These are phyloP conservation scores for Wickerhamiella alocasiicola DNA, from an alignment of 805 yeast species.

Conservation along the genomic window DNA sequence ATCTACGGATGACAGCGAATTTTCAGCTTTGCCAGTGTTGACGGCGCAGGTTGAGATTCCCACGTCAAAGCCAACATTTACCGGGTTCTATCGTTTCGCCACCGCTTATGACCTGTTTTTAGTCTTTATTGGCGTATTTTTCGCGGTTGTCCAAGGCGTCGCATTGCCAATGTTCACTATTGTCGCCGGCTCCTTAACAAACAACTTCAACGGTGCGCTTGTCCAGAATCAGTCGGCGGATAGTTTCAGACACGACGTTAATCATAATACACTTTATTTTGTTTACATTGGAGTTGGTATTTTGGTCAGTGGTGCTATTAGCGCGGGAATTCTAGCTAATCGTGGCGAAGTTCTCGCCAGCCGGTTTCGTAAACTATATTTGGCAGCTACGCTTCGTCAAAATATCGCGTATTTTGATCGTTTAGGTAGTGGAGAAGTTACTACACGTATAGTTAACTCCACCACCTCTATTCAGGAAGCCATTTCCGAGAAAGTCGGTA, in stretches of 20 bases:
- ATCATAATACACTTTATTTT: conserved; percentile 30
- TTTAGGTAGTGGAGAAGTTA: conserved; percentile 33
- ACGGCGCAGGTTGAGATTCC: conserved; percentile 10
- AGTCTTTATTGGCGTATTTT: conserved; percentile 24
- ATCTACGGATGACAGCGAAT: too few species aligned
- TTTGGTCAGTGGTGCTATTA: conserved; percentile 23
- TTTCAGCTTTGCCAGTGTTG: too few species aligned
- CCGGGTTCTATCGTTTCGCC: conserved; percentile 29
- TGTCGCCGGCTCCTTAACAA: conserved; percentile 32
- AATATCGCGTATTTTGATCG: conserved; percentile 33
- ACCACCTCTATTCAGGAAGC: conserved; percentile 33
- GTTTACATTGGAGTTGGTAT: conserved; percentile 31
- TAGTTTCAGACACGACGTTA: conserved; percentile 26
- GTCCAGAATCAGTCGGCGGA: conserved; percentile 17
- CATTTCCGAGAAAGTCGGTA: conserved; percentile 32
- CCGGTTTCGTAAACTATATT: conserved; percentile 29
- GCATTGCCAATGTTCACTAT: conserved; percentile 32
- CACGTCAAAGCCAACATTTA: conserved; percentile 18
- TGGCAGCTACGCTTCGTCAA: conserved; percentile 29
- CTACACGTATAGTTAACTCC: conserved; percentile 33
- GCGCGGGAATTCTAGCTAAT: conserved; percentile 28
- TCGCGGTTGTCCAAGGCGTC: conserved; percentile 30
- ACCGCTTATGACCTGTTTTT: conserved; percentile 23
- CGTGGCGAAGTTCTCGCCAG: conserved; percentile 34
- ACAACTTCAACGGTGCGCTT: conserved; percentile 23